Percentiles rank a stretch among this genome's conserved stretches.
Conservation (phyloP, 805 yeast genomes). For the Sugiyamaella smithiae region DNA sequence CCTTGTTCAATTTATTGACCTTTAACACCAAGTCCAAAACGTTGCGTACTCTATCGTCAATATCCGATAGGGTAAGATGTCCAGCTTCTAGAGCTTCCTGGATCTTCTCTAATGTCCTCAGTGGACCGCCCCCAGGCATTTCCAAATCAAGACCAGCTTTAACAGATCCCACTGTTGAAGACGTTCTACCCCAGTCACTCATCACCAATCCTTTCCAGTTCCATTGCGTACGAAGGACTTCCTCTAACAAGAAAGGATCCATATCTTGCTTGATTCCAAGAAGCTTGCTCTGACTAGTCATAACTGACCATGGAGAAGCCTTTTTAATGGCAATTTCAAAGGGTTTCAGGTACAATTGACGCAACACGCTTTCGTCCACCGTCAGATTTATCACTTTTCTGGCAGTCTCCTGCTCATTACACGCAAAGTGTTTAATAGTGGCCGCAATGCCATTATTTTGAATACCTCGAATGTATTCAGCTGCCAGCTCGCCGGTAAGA, state of each 20-base stretch:
- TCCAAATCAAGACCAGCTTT: constrained; percentile 59
- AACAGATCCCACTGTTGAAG: constrained; percentile 43
- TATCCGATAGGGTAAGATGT: constrained; percentile 38
- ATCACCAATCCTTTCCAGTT: constrained; percentile 39
- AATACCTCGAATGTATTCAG: constrained; percentile 52
- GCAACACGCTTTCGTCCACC: constrained; percentile 55
- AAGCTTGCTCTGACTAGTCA: constrained; percentile 61
- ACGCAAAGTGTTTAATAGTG: constrained; percentile 58
- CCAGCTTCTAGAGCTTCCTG: constrained; percentile 44
- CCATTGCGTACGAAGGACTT: constrained; percentile 34
- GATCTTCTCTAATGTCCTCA: constrained; percentile 40
- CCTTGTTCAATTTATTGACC: constrained; percentile 42
- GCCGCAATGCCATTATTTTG: constrained; percentile 51
- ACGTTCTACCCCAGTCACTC: constrained; percentile 41
- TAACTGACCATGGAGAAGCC: constrained; percentile 50
- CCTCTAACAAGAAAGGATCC: constrained; percentile 43
- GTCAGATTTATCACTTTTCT: constrained; percentile 47
- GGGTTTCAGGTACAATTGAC: constrained; percentile 61
- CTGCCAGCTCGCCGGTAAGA: constrained; percentile 44
- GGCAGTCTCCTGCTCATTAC: constrained; percentile 59
- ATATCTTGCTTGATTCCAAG: constrained; percentile 60
- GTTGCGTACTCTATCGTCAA: constrained; percentile 45
- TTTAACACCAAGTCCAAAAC: constrained; percentile 48
- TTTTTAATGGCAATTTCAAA: constrained; percentile 56
- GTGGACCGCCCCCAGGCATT: constrained; percentile 60